Evolutionary conservation across 176 grass and related monocot species (phyloP), one percentile per base, ranked within the genome.

Genomic region (Eragrostis nindensis): DNA sequence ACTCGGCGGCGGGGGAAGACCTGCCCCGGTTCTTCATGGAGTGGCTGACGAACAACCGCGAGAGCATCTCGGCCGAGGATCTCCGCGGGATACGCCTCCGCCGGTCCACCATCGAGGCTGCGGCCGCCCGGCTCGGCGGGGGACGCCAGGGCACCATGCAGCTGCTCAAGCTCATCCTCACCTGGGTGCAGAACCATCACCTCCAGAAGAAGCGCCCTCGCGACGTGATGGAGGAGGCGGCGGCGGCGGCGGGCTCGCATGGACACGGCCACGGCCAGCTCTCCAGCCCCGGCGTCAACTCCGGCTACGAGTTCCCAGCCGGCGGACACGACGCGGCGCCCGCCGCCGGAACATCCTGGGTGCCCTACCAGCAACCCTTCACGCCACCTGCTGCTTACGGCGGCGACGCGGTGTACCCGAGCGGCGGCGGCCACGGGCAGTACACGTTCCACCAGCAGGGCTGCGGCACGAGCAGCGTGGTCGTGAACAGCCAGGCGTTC

Each of bases 111-210:
- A 85, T 99, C 53, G 93, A 99, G 75, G 84, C 77, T 39, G 96
- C 96, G 0, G 92, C 89, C 6, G 88, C 88, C 14, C 82, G 89
- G 6, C 90, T 99, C 49, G 96, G 96, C 3, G 84, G 92, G 1
- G 91, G 86, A 0, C 83, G 81, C 8, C 86, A 91, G 21, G 96
- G 90, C 38, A 79, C 67, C 82, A 88, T 89, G 82, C 86, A 99
- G 80, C 86, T 99, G 13, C 90, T 99, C 68, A 95, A 93, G 69
- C 93, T 96, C 63, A 95, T 99, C 74, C 93, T 99, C 14, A 82
- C 90, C 11, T 99, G 97, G 97, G 97, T 96, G 25, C 90, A 95
- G 83, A 91, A 95, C 79, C 79, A 99, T 54, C 93, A 95, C 64
- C 82, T 99, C 55, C 93, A 91, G 48, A 89, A 79, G 65, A 95